Conservation (phyloP, 2,329 filamentous ascomycete genomes). For the Arthrobotrys sphaeroides region DNA sequence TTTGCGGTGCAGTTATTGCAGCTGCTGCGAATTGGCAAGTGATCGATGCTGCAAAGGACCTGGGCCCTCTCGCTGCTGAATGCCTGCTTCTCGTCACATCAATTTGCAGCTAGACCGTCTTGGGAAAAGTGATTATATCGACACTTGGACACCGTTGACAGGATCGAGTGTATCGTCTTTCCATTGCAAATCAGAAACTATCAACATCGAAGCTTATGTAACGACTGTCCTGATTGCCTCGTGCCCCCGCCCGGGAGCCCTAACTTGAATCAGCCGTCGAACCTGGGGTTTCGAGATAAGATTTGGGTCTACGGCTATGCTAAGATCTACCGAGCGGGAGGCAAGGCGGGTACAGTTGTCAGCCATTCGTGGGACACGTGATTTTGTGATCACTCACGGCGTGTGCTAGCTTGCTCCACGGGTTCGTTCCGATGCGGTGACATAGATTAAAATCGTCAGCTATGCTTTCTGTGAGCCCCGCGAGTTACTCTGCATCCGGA, state of each 20-base stretch:
- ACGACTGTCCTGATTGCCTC: background rate
- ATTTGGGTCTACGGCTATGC: conserved; percentile 18
- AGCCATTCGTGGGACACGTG: conserved; percentile 19
- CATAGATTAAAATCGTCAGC: background rate
- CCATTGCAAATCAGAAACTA: conserved; percentile 41
- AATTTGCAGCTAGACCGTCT: conserved; percentile 50
- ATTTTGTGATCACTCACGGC: conserved; percentile 15
- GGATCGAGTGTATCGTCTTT: conserved; percentile 51
- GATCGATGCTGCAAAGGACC: conserved; percentile 41
- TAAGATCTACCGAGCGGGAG: conserved; percentile 21
- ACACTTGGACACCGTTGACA: conserved; percentile 51
- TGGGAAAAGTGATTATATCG: conserved; percentile 53
- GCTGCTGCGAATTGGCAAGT: conserved; percentile 45
- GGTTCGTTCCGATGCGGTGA: conserved; percentile 11
- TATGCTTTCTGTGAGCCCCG: background rate
- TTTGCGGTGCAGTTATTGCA: conserved; percentile 45
- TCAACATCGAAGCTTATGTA: conserved; percentile 20
- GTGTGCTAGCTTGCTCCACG: conserved; percentile 12
- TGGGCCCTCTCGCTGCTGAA: conserved; percentile 36
- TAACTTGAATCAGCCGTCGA: conserved; percentile 32
- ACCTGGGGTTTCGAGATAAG: conserved; percentile 12
- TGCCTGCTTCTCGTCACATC: conserved; percentile 53
- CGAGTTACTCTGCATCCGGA: background rate
- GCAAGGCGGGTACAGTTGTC: conserved; percentile 4
- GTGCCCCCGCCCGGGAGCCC: conserved; percentile 27